Conservation (phyloP, 108 stramenopile species). For the Fragilariopsis cylindrus region DNA sequence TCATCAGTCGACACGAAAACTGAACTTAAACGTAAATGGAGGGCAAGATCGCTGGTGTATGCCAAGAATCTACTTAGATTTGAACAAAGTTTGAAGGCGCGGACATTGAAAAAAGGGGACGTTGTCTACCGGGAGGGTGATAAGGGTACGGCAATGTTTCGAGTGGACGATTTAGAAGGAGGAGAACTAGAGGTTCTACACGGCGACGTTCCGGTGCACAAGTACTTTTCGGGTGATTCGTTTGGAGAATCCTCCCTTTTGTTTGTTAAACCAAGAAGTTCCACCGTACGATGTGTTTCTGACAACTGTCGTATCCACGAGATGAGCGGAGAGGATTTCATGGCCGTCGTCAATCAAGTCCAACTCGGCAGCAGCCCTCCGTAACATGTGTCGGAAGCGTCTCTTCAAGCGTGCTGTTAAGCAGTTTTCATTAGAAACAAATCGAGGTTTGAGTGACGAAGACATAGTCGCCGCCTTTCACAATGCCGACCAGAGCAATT, state of each 20-base stretch:
- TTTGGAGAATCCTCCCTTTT: constrained; percentile 76
- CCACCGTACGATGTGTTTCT: constrained; percentile 63
- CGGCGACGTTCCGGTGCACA: constrained; percentile 46
- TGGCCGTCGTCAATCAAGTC: constrained; percentile 60
- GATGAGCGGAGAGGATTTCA: constrained; percentile 66
- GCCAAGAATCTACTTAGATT: constrained; percentile 70
- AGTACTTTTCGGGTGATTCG: constrained; percentile 55
- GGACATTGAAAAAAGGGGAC: constrained; percentile 57
- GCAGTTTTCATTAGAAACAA: constrained; percentile 52
- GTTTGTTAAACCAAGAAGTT: constrained; percentile 50
- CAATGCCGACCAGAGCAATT: constrained; percentile 53
- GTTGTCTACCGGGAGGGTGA: constrained; percentile 76
- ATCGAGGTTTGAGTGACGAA: constrained; percentile 52
- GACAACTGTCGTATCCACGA: constrained; percentile 60
- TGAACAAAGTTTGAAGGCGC: constrained; percentile 51
- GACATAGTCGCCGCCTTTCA: constrained; percentile 67
- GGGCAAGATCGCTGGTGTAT: constrained; percentile 50
- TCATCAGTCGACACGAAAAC: constrained; percentile 38
- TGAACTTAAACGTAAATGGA: constrained; percentile 61
- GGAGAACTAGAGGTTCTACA: constrained; percentile 60
- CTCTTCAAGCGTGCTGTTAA: constrained; percentile 69
- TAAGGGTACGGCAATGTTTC: constrained; percentile 60
- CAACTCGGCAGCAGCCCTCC: constrained; percentile 47
- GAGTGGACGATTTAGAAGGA: constrained; percentile 60
- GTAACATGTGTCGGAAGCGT: constrained; percentile 66